phyloP scores from a whole-genome alignment of 139 green algal genomes.

The Chlamydomonas incerta region DNA sequence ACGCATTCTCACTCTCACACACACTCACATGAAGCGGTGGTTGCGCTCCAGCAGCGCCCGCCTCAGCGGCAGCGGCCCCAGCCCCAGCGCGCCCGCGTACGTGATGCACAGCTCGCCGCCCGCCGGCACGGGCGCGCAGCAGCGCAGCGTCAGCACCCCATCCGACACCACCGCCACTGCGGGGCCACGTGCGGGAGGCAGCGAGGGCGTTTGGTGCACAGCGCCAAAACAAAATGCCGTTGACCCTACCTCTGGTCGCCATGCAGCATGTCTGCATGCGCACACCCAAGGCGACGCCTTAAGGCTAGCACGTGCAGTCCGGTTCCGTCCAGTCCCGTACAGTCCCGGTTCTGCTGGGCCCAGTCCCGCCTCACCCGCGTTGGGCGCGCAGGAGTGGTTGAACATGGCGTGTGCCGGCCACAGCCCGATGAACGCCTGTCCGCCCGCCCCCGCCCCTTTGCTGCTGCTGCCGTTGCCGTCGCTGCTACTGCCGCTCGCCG shows the following conservation, averaged over 20 bases:
- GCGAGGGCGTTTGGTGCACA: no score
- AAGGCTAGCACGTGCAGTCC: no score
- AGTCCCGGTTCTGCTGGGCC: no score
- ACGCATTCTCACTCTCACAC: background rate
- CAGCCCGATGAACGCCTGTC: conserved; percentile 15
- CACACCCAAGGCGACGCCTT: no score
- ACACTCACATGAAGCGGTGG: conserved; percentile 21
- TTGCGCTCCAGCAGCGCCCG: conserved; percentile 33
- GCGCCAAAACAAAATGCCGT: no score
- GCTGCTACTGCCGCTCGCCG: no score
- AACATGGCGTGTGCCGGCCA: conserved; percentile 38
- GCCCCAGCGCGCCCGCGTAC: conserved; percentile 20
- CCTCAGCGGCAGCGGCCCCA: conserved; percentile 28
- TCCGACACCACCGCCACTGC: conserved; percentile 23
- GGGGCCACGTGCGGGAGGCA: background rate
- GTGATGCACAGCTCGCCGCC: conserved; percentile 19
- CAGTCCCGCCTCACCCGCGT: conserved; percentile 6
- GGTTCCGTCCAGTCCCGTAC: no score
- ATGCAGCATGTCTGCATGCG: no score
- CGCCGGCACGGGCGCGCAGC: conserved; percentile 12
- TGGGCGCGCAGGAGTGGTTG: conserved; percentile 38
- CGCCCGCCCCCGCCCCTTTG: no score
- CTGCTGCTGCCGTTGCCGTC: no score
- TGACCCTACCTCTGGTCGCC: no score
- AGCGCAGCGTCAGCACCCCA: background rate